These are phyloP conservation scores for Fusarium napiforme DNA, from an alignment of 2,329 filamentous ascomycete genomes.

Conservation along the genomic window DNA sequence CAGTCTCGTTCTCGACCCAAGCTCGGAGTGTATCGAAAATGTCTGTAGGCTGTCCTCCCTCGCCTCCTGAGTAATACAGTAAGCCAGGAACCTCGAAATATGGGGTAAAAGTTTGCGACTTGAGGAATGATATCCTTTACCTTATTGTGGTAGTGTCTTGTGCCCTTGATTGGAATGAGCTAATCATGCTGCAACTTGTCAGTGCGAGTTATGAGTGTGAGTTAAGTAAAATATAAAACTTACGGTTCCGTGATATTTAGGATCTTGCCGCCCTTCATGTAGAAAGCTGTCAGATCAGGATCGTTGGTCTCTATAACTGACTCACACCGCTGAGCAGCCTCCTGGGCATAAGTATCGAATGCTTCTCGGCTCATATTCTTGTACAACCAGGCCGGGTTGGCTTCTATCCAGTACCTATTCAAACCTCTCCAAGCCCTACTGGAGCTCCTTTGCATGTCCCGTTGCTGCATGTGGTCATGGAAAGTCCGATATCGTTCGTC, in stretches of 20 bases:
- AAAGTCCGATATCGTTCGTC: neutral
- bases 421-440: neutral
- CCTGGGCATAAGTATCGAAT: neutral
- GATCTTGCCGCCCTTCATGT: constrained; percentile 24
- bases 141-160: constrained; percentile 44
- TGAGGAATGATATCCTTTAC: constrained; percentile 27
- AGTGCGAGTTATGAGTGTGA: neutral
- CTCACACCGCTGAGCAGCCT: neutral
- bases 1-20: constrained; percentile 44
- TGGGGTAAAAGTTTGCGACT: constrained; percentile 47
- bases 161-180: constrained; percentile 24
- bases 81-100: constrained; percentile 50
- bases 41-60: constrained; percentile 28
- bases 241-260: constrained; percentile 30
- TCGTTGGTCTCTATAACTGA: constrained; percentile 11
- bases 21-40: constrained; percentile 40
- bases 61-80: constrained; percentile 48
- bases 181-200: constrained; percentile 30
- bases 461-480: neutral
- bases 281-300: constrained; percentile 15
- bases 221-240: neutral
- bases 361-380: neutral
- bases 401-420: neutral
- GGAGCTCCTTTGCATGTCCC: neutral
- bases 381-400: neutral